Evolutionary conservation across 140 eudicot genomes (phyloP).

Genomic region (Senecio squalidus): DNA sequence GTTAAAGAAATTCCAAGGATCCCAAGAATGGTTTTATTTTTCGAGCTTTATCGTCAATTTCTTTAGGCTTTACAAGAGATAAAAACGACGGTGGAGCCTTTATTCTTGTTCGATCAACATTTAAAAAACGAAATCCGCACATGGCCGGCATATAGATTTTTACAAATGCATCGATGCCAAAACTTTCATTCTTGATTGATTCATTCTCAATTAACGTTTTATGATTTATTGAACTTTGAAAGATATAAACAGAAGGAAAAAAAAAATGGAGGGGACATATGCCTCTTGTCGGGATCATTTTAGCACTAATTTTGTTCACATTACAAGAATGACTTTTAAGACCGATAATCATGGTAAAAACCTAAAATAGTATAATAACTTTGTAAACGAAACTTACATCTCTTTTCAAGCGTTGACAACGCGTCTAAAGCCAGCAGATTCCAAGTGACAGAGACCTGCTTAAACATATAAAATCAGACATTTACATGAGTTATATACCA

Average conservation of each 20-base stretch:
- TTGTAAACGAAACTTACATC: neutral
- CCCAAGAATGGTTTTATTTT: neutral
- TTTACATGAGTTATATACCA: constrained; percentile 1
- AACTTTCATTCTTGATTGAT: constrained; percentile 2
- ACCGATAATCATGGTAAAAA: neutral
- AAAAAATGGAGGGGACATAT: constrained; percentile 3
- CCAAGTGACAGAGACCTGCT: too few species aligned
- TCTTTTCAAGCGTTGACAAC: neutral
- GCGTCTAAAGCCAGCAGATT: neutral
- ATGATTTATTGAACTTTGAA: neutral
- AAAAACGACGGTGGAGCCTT: neutral
- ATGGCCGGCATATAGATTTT: neutral
- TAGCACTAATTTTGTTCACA: constrained; percentile 8
- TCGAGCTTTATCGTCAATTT: neutral
- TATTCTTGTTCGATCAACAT: constrained; percentile 13
- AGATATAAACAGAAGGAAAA: neutral
- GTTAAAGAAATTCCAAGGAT: neutral
- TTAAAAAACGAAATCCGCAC: constrained; percentile 2
- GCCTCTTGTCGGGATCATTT: constrained; percentile 13
- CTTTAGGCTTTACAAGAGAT: neutral
- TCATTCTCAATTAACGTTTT: neutral
- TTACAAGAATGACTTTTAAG: neutral
- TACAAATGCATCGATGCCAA: constrained; percentile 1
- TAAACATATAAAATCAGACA: neutral
- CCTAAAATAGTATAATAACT: neutral